Conservation (phyloP, 495 filamentous ascomycete species). For the Ascodesmis nigricans region DNA sequence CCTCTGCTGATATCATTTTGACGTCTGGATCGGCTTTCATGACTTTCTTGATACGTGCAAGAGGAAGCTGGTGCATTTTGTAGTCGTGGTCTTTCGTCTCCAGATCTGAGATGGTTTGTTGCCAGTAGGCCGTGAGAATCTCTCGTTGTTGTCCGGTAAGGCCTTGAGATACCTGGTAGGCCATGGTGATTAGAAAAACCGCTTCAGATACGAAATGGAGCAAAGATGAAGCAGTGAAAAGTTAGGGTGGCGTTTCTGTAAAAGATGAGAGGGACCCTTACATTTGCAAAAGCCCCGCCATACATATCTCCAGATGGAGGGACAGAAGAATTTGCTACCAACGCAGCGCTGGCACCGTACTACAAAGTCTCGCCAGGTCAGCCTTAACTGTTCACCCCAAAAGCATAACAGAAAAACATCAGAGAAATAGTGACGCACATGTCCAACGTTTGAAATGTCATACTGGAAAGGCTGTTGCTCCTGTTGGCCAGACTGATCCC, state of each 20-base stretch:
- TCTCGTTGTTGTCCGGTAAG: slow-evolving; percentile 83
- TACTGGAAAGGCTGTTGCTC: too few species aligned
- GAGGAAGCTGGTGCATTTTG: slow-evolving; percentile 84
- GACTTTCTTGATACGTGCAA: slow-evolving; percentile 97
- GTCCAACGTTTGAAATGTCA: too few species aligned
- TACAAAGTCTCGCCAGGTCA: too few species aligned
- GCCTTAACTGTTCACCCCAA: too few species aligned
- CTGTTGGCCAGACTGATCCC: too few species aligned
- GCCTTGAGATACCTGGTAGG: slow-evolving; percentile 68
- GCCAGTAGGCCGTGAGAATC: slow-evolving; percentile 96
- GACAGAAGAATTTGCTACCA: slow-evolving; percentile 28
- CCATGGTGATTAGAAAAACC: slow-evolving; percentile 7
- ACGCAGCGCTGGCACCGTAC: slow-evolving; percentile 27
- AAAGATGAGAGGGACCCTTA: slow-evolving; percentile 25
- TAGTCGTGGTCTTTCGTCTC: slow-evolving; percentile 93
- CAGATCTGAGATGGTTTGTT: slow-evolving; percentile 84
- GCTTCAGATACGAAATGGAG: slow-evolving; percentile 5
- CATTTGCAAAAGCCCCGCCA: slow-evolving; percentile 87
- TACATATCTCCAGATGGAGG: slow-evolving; percentile 52
- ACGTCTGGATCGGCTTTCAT: slow-evolving; percentile 99
- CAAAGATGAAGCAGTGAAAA: slow-evolving; percentile 6
- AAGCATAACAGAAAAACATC: too few species aligned
- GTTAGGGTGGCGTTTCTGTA: slow-evolving; percentile 2
- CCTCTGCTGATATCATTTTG: slow-evolving; percentile 98
- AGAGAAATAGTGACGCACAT: too few species aligned